Evolutionary conservation across 2,329 filamentous ascomycete species (phyloP), one percentile per base, ranked within the genome.

Genomic region (Exophiala lecanii-corni): DNA sequence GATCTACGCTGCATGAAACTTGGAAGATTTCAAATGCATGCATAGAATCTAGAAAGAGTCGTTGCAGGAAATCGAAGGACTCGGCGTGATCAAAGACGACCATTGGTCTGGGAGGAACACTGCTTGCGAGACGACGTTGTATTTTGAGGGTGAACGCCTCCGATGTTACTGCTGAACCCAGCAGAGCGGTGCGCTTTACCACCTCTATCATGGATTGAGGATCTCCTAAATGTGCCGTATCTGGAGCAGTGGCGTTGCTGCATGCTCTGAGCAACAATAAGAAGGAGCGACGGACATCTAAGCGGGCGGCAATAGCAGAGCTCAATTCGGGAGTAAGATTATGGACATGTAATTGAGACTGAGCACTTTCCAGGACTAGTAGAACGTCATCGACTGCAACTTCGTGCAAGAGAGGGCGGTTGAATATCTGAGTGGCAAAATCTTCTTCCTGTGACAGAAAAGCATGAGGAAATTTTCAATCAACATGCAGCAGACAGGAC

Each of bases 351-450:
- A 86, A 56, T 48, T 78, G 67, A 9, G 62, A 61, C n/a, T 75
- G 63, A 3, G 81, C 80, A 23, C 75, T 67, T 17, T 74, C 62
- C 15, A 88, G 63, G 18, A 74, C 61, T 6, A 68, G 63, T 31
- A 73, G 67, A 17, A 88, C 72, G n/a, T 75, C 70, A 4, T 72
- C 67, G 2, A 73, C 64, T 12, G 77, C 69, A 44, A 91, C 73
- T 10, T 74, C 67, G 18, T 81, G 78, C 5, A 97, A 73, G 1
- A 98, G 70, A 9, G 79, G 80, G 26, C 89, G 79, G 54, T 89
- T 84, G 61, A 92, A 97, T 0, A 89, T 85, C 62, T 94, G 89
- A 5, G 88, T 89, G 15, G 94, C 87, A 60, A 98, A 96, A 59
- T 98, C 92, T 65, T 98, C 92, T 66, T 98, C 92, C 82, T 91